These are phyloP conservation scores for Noccaea caerulescens DNA, from an alignment of 345 rosid genomes.

Conservation along the genomic window DNA sequence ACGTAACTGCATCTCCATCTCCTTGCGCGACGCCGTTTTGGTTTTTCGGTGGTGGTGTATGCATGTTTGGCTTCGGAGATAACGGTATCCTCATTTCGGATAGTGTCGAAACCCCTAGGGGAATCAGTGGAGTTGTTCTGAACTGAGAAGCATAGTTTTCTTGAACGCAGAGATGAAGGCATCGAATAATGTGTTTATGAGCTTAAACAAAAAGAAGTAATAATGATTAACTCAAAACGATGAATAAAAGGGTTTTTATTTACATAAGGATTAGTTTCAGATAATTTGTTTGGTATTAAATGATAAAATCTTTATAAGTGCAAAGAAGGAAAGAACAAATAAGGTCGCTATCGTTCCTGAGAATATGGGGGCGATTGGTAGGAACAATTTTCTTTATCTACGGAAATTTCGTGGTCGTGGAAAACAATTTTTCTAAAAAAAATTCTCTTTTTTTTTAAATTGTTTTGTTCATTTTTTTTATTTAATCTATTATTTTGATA, in stretches of 20 bases:
- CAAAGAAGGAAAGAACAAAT: not conserved
- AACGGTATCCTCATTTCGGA: conserved; percentile 21
- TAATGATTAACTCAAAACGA: not conserved
- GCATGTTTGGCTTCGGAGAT: conserved; percentile 16
- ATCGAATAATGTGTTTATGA: conserved; percentile 29
- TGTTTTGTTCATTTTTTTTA: no score
- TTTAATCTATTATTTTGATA: no score
- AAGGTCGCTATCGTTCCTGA: no score
- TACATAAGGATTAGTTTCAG: not conserved
- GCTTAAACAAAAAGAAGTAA: not conserved
- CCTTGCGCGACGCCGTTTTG: conserved; percentile 35
- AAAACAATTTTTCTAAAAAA: no score
- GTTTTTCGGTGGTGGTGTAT: not conserved
- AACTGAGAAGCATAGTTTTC: conserved; percentile 51
- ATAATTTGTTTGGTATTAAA: not conserved
- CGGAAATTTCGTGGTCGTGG: no score
- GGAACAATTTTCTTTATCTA: no score
- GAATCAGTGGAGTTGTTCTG: not conserved
- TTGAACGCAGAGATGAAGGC: conserved; percentile 58
- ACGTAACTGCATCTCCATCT: conserved; percentile 54
- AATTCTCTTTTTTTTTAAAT: no score
- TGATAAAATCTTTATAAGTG: not conserved
- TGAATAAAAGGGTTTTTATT: not conserved
- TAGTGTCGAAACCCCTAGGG: not conserved
- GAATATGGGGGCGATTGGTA: no score